phyloP scores from a whole-genome alignment of 2,329 filamentous ascomycete species.

The Lasiodiplodia theobromae region DNA sequence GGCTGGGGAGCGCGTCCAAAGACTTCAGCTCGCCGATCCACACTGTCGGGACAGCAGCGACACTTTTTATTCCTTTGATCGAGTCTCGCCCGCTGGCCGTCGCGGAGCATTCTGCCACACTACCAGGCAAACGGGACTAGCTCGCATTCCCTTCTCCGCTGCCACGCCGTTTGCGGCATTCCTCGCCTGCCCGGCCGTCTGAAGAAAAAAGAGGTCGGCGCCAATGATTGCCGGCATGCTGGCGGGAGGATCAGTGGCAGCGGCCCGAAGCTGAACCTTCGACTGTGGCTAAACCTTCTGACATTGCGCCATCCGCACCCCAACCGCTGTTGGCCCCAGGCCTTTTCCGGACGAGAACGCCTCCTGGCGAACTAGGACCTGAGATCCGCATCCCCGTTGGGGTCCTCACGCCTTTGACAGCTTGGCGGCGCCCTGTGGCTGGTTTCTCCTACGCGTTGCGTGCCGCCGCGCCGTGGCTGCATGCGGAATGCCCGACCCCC shows the following conservation, averaged over 20 bases:
- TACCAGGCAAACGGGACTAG: conserved; percentile 11
- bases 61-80: conserved; percentile 24
- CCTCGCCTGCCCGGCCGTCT: conserved; percentile 16
- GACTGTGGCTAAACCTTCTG: conserved; percentile 24
- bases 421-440: conserved; percentile 24
- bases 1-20: not conserved
- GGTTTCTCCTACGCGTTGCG: conserved; percentile 23
- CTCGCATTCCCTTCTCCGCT: conserved; percentile 26
- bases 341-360: conserved; percentile 18
- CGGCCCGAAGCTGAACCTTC: conserved; percentile 23
- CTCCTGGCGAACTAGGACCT: conserved; percentile 13
- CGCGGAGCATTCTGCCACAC: not conserved
- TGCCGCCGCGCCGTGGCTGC: conserved; percentile 17
- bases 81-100: conserved; percentile 13
- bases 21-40: conserved; percentile 2
- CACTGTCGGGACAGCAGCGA: not conserved
- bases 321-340: conserved; percentile 11
- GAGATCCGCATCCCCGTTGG: not conserved
- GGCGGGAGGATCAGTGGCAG: conserved; percentile 25
- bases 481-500: conserved; percentile 30
- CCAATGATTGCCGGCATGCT: conserved; percentile 19
- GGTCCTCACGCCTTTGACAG: conserved; percentile 1
- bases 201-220: conserved; percentile 27
- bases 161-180: conserved; percentile 31
- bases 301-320: conserved; percentile 12